Percentiles rank a stretch among this genome's conserved stretches.
Evolutionary conservation across 2,329 filamentous ascomycete genomes (phyloP).

Genomic region (Penicillium corylophilum): DNA sequence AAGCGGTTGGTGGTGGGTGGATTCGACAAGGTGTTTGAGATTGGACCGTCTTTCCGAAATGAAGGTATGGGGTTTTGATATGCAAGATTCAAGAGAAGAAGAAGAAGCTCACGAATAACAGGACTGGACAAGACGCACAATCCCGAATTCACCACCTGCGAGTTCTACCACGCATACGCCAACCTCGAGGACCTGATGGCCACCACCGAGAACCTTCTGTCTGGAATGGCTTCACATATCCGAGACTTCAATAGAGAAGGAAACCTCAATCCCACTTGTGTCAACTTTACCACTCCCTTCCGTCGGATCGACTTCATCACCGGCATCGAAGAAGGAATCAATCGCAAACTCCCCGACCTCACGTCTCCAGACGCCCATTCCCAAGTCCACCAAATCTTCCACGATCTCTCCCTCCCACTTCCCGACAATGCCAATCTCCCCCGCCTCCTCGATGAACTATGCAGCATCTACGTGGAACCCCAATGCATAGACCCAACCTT

Average conservation of each 20-base stretch:
- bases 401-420: slow-evolving; percentile 48
- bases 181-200: slow-evolving; percentile 72
- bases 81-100: background rate
- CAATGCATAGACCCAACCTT: slow-evolving; percentile 72
- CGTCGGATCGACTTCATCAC: slow-evolving; percentile 78
- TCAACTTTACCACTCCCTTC: slow-evolving; percentile 60
- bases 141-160: slow-evolving; percentile 95
- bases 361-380: slow-evolving; percentile 54
- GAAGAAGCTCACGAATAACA: slow-evolving; percentile 20
- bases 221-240: slow-evolving; percentile 56
- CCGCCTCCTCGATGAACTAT: slow-evolving; percentile 78
- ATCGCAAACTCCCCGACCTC: slow-evolving; percentile 65
- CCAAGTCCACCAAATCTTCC: slow-evolving; percentile 58
- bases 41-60: slow-evolving; percentile 89
- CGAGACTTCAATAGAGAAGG: slow-evolving; percentile 41
- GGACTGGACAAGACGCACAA: slow-evolving; percentile 85
- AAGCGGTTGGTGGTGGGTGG: slow-evolving; percentile 89
- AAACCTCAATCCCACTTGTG: slow-evolving; percentile 50
- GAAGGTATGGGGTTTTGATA: slow-evolving; percentile 58
- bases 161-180: slow-evolving; percentile 89
- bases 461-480: slow-evolving; percentile 74
- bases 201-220: slow-evolving; percentile 72
- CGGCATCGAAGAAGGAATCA: slow-evolving; percentile 68
- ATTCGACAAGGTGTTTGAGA: slow-evolving; percentile 86
- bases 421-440: slow-evolving; percentile 59